Evolutionary conservation across 1,284 basidiomycete genomes (phyloP).

Genomic region (Cryptococcus neoformans): DNA sequence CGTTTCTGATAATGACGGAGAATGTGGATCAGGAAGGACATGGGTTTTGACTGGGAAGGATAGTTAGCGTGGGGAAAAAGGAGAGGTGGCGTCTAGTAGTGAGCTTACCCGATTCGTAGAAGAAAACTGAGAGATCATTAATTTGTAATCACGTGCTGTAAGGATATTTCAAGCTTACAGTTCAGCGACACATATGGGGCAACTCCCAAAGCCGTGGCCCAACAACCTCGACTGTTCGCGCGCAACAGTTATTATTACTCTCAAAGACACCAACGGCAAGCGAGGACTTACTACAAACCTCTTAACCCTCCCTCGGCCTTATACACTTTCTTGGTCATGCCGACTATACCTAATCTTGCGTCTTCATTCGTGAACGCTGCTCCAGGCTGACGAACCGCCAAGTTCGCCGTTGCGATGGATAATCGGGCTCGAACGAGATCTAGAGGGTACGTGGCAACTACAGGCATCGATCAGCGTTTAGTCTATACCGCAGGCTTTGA

Average conservation of each 20-base stretch:
- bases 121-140: too few relatives aligned
- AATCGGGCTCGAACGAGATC: slow-evolving; percentile 90
- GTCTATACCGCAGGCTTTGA: not conserved
- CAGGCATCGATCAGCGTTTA: not conserved
- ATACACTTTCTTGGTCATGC: slow-evolving; percentile 86
- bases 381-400: slow-evolving; percentile 38
- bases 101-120: too few relatives aligned
- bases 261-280: not conserved
- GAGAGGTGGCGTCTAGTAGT: too few relatives aligned
- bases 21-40: slow-evolving; percentile 26
- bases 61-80: too few relatives aligned
- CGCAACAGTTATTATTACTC: slow-evolving; percentile 4
- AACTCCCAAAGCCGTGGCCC: slow-evolving; percentile 85
- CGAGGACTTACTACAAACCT: slow-evolving; percentile 66
- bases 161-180: too few relatives aligned
- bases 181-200: slow-evolving; percentile 67
- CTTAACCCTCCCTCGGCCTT: slow-evolving; percentile 84
- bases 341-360: slow-evolving; percentile 66
- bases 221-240: slow-evolving; percentile 57
- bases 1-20: slow-evolving; percentile 15
- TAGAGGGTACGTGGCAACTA: slow-evolving; percentile 83
- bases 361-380: slow-evolving; percentile 35
- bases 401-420: slow-evolving; percentile 74
- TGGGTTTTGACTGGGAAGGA: slow-evolving; percentile 22
- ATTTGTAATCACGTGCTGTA: too few relatives aligned